These are phyloP conservation scores for Glarea lozoyensis DNA, from an alignment of 495 filamentous ascomycete genomes.

Conservation along the genomic window DNA sequence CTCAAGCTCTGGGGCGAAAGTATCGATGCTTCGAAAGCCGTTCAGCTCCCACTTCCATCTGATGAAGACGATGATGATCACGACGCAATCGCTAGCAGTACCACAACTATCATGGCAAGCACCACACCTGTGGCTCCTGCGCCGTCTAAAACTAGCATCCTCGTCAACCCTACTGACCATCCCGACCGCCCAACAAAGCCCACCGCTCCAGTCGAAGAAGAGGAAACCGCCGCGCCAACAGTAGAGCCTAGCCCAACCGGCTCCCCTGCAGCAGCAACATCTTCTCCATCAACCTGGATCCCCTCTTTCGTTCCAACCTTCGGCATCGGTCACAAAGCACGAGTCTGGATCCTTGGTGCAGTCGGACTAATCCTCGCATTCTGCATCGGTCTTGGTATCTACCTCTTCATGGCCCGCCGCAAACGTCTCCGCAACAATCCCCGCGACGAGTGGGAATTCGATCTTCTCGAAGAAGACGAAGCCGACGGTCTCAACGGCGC, in stretches of 20 bases:
- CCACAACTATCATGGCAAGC: slow-evolving; percentile 39
- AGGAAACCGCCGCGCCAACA: slow-evolving; percentile 40
- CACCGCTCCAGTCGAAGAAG: slow-evolving; percentile 29
- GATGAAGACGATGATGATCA: slow-evolving; percentile 80
- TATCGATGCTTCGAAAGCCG: slow-evolving; percentile 62
- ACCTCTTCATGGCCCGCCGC: slow-evolving; percentile 69
- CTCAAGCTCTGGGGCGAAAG: slow-evolving; percentile 89
- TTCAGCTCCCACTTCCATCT: slow-evolving; percentile 69
- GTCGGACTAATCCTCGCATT: slow-evolving; percentile 77
- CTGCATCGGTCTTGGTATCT: slow-evolving; percentile 67
- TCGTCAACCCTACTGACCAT: slow-evolving; percentile 56
- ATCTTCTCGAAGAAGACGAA: slow-evolving; percentile 80
- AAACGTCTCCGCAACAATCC: slow-evolving; percentile 65
- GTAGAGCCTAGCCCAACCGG: no score
- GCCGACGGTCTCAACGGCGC: slow-evolving; percentile 39
- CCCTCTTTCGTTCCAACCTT: slow-evolving; percentile 94
- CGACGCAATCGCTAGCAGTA: slow-evolving; percentile 27
- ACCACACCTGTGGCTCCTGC: slow-evolving; percentile 38
- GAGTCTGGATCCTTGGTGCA: slow-evolving; percentile 91
- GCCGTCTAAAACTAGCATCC: slow-evolving; percentile 33
- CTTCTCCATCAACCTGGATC: slow-evolving; percentile 54
- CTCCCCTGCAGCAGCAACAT: slow-evolving; percentile 31
- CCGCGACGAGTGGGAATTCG: slow-evolving; percentile 89
- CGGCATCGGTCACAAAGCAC: slow-evolving; percentile 79
- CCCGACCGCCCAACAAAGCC: slow-evolving; percentile 65